phyloP scores from a whole-genome alignment of 2,329 filamentous ascomycete species.

The Periconia sp. region DNA sequence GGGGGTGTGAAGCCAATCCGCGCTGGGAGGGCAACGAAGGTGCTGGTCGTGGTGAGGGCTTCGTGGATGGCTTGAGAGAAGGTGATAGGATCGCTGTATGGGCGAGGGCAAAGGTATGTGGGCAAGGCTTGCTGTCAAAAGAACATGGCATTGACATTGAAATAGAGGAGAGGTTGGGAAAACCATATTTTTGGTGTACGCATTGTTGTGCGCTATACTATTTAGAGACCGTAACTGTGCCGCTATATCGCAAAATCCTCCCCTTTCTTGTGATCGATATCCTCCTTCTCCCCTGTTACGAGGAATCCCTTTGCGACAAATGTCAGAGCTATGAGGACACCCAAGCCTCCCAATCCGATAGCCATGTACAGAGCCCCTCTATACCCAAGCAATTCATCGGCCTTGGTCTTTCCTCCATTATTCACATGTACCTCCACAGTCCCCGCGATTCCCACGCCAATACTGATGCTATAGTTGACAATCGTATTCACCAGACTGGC shows the following conservation, averaged over 20 bases:
- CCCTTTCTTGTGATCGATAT: background rate
- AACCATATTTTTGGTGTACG: slow-evolving; percentile 19
- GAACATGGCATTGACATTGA: background rate
- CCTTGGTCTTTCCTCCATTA: slow-evolving; percentile 25
- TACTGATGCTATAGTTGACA: slow-evolving; percentile 47
- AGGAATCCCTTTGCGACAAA: slow-evolving; percentile 25
- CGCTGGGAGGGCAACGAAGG: slow-evolving; percentile 10
- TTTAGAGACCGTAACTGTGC: slow-evolving; percentile 4
- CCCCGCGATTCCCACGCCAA: slow-evolving; percentile 47
- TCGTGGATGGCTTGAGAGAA: slow-evolving; percentile 14
- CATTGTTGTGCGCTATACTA: slow-evolving; percentile 11
- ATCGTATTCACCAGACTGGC: slow-evolving; percentile 45
- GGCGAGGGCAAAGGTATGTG: slow-evolving; percentile 23
- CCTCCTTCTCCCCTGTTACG: slow-evolving; percentile 1
- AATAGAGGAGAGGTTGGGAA: slow-evolving; percentile 18
- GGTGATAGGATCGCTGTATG: slow-evolving; percentile 20
- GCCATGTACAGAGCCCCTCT: slow-evolving; percentile 43
- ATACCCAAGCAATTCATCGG: slow-evolving; percentile 41
- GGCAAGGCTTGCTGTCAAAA: background rate
- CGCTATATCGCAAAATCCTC: background rate
- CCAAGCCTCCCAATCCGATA: slow-evolving; percentile 38
- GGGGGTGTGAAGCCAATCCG: slow-evolving; percentile 11
- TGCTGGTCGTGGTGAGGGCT: slow-evolving; percentile 15
- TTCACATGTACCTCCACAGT: slow-evolving; percentile 46
- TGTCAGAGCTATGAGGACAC: slow-evolving; percentile 24